Conservation (phyloP, 2,329 filamentous ascomycete genomes). For the Fusarium mexicanum region DNA sequence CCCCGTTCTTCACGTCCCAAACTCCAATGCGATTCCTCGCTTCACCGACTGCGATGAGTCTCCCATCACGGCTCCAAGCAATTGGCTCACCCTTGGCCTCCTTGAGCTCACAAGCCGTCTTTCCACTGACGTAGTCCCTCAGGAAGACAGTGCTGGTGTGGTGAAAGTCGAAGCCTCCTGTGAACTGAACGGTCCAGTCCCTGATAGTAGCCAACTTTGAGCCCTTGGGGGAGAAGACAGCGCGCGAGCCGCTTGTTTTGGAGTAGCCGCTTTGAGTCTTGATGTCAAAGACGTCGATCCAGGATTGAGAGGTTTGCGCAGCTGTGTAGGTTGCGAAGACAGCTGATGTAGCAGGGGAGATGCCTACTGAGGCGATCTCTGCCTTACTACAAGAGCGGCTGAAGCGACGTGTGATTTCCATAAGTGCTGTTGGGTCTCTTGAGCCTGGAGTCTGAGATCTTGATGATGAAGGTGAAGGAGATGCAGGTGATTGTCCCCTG, state of each 20-base stretch:
- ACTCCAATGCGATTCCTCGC: conserved; percentile 44
- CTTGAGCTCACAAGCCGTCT: conserved; percentile 46
- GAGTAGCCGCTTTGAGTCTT: conserved; percentile 40
- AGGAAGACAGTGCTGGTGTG: conserved; percentile 46
- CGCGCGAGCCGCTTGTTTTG: conserved; percentile 46
- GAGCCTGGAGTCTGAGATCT: neutral
- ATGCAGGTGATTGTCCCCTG: conserved; percentile 29
- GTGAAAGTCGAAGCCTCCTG: conserved; percentile 45
- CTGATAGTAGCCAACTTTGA: conserved; percentile 44
- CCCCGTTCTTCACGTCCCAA: conserved; percentile 46
- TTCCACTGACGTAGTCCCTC: conserved; percentile 45
- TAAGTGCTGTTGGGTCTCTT: neutral
- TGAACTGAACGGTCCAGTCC: conserved; percentile 45
- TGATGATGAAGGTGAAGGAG: neutral
- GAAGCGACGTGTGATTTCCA: conserved; percentile 43
- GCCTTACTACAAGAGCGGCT: conserved; percentile 42
- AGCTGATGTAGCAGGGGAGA: conserved; percentile 39
- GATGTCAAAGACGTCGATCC: conserved; percentile 50
- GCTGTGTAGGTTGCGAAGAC: conserved; percentile 47
- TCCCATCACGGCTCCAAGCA: conserved; percentile 48
- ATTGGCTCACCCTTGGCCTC: conserved; percentile 44
- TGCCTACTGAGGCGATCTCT: conserved; percentile 48
- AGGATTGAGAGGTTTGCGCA: conserved; percentile 45
- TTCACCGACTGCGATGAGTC: conserved; percentile 46
- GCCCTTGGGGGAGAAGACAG: conserved; percentile 41